Percentiles rank a stretch among this genome's conserved stretches.
Evolutionary conservation across 2,329 filamentous ascomycete species (phyloP).

Genomic region (Fusarium torreyae): DNA sequence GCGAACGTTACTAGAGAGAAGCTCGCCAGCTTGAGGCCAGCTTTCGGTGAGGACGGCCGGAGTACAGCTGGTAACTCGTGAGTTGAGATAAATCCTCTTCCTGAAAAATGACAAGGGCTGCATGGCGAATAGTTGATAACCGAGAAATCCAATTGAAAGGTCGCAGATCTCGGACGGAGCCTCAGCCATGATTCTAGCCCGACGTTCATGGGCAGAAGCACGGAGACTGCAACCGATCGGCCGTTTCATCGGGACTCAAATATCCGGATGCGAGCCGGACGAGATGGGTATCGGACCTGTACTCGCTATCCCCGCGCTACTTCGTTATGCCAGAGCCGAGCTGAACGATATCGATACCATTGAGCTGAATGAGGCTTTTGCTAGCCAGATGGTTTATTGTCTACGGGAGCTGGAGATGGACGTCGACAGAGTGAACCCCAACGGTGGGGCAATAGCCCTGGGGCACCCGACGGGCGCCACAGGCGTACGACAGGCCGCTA

Average conservation of each 20-base stretch:
- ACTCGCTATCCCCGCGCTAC: slow-evolving; percentile 83
- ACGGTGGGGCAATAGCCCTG: slow-evolving; percentile 91
- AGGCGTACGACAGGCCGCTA: slow-evolving; percentile 58
- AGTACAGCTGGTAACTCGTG: slow-evolving; percentile 86
- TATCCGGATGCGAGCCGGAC: slow-evolving; percentile 84
- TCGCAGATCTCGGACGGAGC: slow-evolving; percentile 91
- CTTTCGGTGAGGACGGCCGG: slow-evolving; percentile 80
- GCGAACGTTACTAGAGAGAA: slow-evolving; percentile 66
- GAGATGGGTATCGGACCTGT: slow-evolving; percentile 95
- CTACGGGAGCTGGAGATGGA: slow-evolving; percentile 78
- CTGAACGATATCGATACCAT: slow-evolving; percentile 82
- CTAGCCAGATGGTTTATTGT: slow-evolving; percentile 77
- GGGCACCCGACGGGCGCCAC: slow-evolving; percentile 93
- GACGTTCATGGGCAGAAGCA: slow-evolving; percentile 83
- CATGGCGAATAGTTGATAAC: no score
- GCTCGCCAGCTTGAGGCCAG: slow-evolving; percentile 84
- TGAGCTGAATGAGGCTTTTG: slow-evolving; percentile 92
- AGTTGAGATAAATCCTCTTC: background rate
- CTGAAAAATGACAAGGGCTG: no score
- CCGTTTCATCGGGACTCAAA: slow-evolving; percentile 85
- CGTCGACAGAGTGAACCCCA: slow-evolving; percentile 83
- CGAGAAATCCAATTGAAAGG: background rate
- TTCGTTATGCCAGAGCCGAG: slow-evolving; percentile 75
- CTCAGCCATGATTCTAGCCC: slow-evolving; percentile 69
- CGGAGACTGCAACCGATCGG: slow-evolving; percentile 77